Base-by-base conservation (phyloP, 805 yeast genomes). In the Torulaspora franciscae region DNA sequence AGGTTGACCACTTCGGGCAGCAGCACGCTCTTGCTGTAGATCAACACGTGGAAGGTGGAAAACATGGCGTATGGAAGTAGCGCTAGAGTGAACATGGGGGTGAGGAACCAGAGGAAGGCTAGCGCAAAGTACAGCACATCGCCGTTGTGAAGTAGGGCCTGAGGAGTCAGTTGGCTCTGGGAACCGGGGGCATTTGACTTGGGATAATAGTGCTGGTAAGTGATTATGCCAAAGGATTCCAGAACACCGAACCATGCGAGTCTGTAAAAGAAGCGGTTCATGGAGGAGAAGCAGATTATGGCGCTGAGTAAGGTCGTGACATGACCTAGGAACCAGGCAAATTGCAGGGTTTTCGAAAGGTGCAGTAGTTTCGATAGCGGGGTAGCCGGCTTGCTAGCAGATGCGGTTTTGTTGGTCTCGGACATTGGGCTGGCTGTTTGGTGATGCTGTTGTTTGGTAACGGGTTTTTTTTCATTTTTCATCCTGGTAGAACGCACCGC, bases 41-140 rank as follows among this genome's bases (percentile, higher is more conserved):
- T 81, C 58, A 89, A 70, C 8, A 79, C 80, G 63, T 90, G 97
- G 78, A 91, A 89, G 14, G 81, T 61, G 6, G 96, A 83, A 65
- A 84, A 90, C 45, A 85, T 69, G 37, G 79, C 70, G 60, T 85
- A 88, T 44, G 97, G 95, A 19, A 81, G 62, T 50, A 83, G 68
- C 2, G 95, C 75, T 44, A 85, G 61, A 27, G 77, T 65, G 50
- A 77, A 76, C 48, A 74, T 77, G 37, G 83, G 80, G 53, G 88
- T 75, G 5, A 76, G 50, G 58, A 75, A 66, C 80, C 80, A 78
- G 34, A 70, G 71, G 49, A 75, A 52, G 39, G 81, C 80, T 47
- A 81, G 66, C 33, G 72, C 62, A 42, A 85, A 72, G 66, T 89
- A 90, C 54, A 87, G 91, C 45, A 77, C 69, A 61, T 85, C 85